Percentiles rank a stretch among this genome's conserved stretches.
Conservation (phyloP, 2,329 filamentous ascomycete species). For the Cytospora mali region DNA sequence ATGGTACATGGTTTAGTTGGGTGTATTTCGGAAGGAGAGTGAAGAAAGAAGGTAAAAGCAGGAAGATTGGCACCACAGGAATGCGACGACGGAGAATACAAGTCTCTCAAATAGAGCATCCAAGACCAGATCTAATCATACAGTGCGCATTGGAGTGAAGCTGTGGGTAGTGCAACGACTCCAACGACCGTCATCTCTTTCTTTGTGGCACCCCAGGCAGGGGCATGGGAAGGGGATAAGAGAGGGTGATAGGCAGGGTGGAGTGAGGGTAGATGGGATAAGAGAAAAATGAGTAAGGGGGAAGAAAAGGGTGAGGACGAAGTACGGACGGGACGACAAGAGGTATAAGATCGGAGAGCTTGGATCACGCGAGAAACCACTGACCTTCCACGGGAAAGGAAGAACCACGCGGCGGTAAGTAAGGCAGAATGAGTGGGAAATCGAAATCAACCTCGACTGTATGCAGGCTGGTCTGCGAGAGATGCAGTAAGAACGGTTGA, state of each 20-base stretch:
- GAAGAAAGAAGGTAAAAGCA: constrained; percentile 34
- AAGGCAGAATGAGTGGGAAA: constrained; percentile 21
- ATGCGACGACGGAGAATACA: constrained; percentile 18
- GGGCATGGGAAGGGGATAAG: constrained; percentile 30
- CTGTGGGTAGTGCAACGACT: constrained; percentile 35
- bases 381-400: constrained; percentile 23
- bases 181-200: constrained; percentile 40
- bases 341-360: constrained; percentile 15
- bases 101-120: constrained; percentile 28
- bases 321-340: constrained; percentile 13
- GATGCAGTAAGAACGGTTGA: constrained; percentile 22
- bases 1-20: constrained; percentile 29
- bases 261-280: constrained; percentile 16
- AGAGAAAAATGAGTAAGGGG: constrained; percentile 3
- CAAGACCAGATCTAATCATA: constrained; percentile 35
- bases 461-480: constrained; percentile 28
- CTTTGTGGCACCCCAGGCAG: constrained; percentile 34
- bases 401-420: constrained; percentile 17
- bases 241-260: constrained; percentile 29
- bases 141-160: constrained; percentile 31
- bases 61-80: constrained; percentile 32
- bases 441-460: constrained; percentile 21
- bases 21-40: constrained; percentile 36
- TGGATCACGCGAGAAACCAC: constrained; percentile 10
- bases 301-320: constrained; percentile 6